Percentiles rank a stretch among this genome's conserved stretches.
phyloP scores from a whole-genome alignment of 805 yeast species.

The Nakazawaea wyomingensis region DNA sequence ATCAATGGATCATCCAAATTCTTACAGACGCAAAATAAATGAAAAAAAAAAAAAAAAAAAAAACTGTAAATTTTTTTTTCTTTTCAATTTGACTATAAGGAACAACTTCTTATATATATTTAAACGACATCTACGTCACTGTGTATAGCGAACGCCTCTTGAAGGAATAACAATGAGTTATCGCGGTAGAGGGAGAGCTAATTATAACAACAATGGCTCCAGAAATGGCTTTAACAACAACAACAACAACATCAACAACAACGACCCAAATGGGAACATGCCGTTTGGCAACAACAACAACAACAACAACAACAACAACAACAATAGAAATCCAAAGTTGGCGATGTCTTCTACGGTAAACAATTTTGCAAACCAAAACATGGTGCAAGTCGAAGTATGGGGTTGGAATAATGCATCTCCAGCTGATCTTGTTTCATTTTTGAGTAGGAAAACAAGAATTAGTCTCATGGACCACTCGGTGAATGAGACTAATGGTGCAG shows the following conservation, averaged over 20 bases:
- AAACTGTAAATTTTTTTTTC: too few species aligned
- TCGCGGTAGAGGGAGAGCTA: slow-evolving; percentile 27
- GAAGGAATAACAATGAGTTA: slow-evolving; percentile 18
- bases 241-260: slow-evolving; percentile 14
- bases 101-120: too few species aligned
- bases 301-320: background rate
- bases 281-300: slow-evolving; percentile 15
- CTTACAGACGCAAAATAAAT: too few species aligned
- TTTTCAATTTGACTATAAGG: too few species aligned
- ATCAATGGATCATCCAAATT: too few species aligned
- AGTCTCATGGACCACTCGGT: slow-evolving; percentile 47
- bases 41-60: too few species aligned
- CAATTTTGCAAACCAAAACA: slow-evolving; percentile 14
- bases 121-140: too few species aligned
- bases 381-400: slow-evolving; percentile 51
- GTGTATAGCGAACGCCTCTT: background rate
- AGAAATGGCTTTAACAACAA: slow-evolving; percentile 15
- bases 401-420: slow-evolving; percentile 82
- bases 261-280: slow-evolving; percentile 11
- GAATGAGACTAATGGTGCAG: slow-evolving; percentile 42
- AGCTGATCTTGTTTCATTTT: slow-evolving; percentile 62
- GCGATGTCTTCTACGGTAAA: slow-evolving; percentile 20
- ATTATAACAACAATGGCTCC: slow-evolving; percentile 13
- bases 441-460: slow-evolving; percentile 62
- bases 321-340: slow-evolving; percentile 18